phyloP scores from a whole-genome alignment of 345 rosid species.

The Camelina laxa region DNA sequence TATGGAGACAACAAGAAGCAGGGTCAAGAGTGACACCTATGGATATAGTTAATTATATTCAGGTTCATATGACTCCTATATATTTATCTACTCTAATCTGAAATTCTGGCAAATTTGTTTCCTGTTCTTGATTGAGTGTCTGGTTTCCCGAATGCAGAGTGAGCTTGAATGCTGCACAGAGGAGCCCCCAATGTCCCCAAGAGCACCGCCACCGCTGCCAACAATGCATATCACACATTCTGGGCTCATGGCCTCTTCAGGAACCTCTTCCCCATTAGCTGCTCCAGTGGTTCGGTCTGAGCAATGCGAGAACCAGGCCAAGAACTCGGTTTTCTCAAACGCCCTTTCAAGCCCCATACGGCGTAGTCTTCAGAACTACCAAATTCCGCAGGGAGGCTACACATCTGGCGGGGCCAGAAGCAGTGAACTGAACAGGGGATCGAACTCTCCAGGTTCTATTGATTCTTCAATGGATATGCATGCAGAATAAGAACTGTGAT shows the following conservation, averaged over 20 bases:
- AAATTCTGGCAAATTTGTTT: background rate
- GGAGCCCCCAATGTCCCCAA: slow-evolving; percentile 68
- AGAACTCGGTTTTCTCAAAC: slow-evolving; percentile 82
- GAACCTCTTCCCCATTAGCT: slow-evolving; percentile 55
- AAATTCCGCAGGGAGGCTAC: slow-evolving; percentile 70
- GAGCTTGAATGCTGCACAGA: slow-evolving; percentile 60
- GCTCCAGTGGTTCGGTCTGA: slow-evolving; percentile 60
- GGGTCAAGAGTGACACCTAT: slow-evolving; percentile 71
- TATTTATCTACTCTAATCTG: background rate
- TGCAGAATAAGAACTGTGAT: slow-evolving; percentile 52
- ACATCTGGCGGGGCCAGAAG: slow-evolving; percentile 53
- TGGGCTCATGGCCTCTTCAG: slow-evolving; percentile 59
- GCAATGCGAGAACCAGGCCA: slow-evolving; percentile 69
- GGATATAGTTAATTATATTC: slow-evolving; percentile 72
- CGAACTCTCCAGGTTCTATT: slow-evolving; percentile 64
- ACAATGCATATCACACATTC: slow-evolving; percentile 51
- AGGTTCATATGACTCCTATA: slow-evolving; percentile 53
- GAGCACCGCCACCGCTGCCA: slow-evolving; percentile 57
- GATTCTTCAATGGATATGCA: slow-evolving; percentile 94
- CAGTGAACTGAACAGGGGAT: slow-evolving; percentile 60
- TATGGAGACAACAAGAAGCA: slow-evolving; percentile 83
- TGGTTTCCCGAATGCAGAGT: slow-evolving; percentile 45
- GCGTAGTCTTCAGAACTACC: slow-evolving; percentile 75
- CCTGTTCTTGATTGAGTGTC: slow-evolving; percentile 29
- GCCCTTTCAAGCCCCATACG: slow-evolving; percentile 81